phyloP scores from a whole-genome alignment of 1,284 basidiomycete species.

The Phylloporus gajari region DNA sequence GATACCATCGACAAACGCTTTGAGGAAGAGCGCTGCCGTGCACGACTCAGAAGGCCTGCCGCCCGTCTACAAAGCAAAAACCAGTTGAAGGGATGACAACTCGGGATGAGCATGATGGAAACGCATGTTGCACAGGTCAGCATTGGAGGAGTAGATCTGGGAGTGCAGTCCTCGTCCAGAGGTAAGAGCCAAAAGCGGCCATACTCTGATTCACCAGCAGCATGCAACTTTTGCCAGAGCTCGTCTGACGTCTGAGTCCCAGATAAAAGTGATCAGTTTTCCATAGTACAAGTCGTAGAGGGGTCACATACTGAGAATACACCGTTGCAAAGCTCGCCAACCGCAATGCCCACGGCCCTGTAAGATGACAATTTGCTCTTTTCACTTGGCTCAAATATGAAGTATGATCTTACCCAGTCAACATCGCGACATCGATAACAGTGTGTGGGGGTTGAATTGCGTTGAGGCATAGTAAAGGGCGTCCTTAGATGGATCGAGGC shows the following conservation, averaged over 20 bases:
- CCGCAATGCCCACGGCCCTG: constrained; percentile 73
- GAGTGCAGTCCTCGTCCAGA: constrained; percentile 81
- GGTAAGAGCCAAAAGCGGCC: constrained; percentile 90
- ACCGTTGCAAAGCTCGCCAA: constrained; percentile 81
- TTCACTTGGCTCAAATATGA: background rate
- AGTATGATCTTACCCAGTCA: constrained; percentile 65
- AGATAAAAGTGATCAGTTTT: background rate
- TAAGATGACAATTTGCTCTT: background rate
- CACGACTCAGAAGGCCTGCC: constrained; percentile 79
- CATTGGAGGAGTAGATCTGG: constrained; percentile 82
- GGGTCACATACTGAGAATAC: constrained; percentile 74
- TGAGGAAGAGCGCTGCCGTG: constrained; percentile 90
- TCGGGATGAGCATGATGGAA: background rate
- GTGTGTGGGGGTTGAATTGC: constrained; percentile 83
- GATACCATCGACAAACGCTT: constrained; percentile 82
- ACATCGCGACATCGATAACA: constrained; percentile 86
- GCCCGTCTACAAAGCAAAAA: constrained; percentile 55
- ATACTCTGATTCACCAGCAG: constrained; percentile 77
- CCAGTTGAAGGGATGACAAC: background rate
- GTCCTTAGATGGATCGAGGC: constrained; percentile 56
- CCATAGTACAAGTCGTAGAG: background rate
- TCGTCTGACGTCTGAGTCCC: constrained; percentile 68
- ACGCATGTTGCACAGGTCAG: constrained; percentile 84
- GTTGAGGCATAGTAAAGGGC: constrained; percentile 88
- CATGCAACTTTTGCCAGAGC: constrained; percentile 79